Evolutionary conservation across 345 rosid genomes (phyloP).

Genomic region (Rhizophora mangle): DNA sequence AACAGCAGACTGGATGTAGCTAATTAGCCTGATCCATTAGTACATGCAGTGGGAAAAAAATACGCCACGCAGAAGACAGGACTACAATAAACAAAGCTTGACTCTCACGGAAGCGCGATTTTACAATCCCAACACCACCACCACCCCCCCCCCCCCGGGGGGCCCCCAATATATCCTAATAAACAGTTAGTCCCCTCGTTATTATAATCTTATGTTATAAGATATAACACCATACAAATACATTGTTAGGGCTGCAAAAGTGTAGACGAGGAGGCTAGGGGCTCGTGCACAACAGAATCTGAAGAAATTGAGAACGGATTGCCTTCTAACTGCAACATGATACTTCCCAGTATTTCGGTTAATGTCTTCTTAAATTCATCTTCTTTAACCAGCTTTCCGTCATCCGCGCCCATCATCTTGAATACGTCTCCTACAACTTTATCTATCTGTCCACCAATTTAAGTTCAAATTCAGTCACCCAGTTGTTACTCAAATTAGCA

Average conservation of each 20-base stretch:
- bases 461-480: not conserved
- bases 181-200: not conserved
- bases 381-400: slow-evolving; percentile 69
- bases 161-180: not conserved
- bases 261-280: slow-evolving; percentile 55
- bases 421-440: slow-evolving; percentile 46
- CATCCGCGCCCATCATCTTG: slow-evolving; percentile 62
- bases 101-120: too few species aligned
- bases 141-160: not conserved
- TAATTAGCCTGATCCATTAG: not conserved
- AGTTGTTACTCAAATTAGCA: not conserved
- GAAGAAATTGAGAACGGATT: slow-evolving; percentile 64
- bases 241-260: slow-evolving; percentile 39
- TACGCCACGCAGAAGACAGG: not conserved
- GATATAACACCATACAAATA: not conserved
- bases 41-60: not conserved
- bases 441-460: slow-evolving; percentile 52
- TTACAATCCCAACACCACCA: not conserved
- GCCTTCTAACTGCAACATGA: slow-evolving; percentile 82
- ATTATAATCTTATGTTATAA: too few species aligned
- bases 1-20: not conserved
- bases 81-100: not conserved
- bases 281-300: slow-evolving; percentile 91
- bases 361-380: slow-evolving; percentile 81
- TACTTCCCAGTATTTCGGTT: slow-evolving; percentile 67